Evolutionary conservation across 371 early-diverging fungal genomes (phyloP).

Genomic region (Mucor piriformis): DNA sequence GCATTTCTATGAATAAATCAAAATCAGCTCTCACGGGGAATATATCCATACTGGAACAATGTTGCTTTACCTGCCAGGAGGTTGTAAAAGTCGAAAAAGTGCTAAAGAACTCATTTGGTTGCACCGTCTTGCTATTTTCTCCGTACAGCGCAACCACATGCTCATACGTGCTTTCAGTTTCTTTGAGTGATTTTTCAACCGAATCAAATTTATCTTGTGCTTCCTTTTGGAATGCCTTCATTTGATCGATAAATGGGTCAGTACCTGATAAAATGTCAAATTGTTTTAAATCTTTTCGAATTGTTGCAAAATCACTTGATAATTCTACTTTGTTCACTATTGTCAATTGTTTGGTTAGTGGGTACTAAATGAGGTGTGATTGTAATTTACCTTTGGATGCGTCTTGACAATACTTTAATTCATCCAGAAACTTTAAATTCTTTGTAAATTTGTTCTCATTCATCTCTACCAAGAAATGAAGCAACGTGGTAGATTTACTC

Average conservation of each 20-base stretch:
- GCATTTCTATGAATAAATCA: slow-evolving; percentile 24
- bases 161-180: slow-evolving; percentile 44
- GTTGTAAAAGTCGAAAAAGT: slow-evolving; percentile 71
- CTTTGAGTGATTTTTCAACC: slow-evolving; percentile 40
- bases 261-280: slow-evolving; percentile 32
- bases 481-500: slow-evolving; percentile 64
- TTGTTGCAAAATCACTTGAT: slow-evolving; percentile 41
- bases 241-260: slow-evolving; percentile 30
- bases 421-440: slow-evolving; percentile 63
- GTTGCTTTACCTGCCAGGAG: slow-evolving; percentile 16
- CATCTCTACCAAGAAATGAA: slow-evolving; percentile 77
- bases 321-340: slow-evolving; percentile 52
- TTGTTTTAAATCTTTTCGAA: slow-evolving; percentile 50
- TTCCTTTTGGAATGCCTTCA: slow-evolving; percentile 51
- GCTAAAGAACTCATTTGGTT: slow-evolving; percentile 86
- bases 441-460: slow-evolving; percentile 69
- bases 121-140: slow-evolving; percentile 73
- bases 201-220: slow-evolving; percentile 40
- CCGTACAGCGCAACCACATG: slow-evolving; percentile 62
- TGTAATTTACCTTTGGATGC: slow-evolving; percentile 70
- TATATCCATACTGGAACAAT: neutral
- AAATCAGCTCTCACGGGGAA: neutral
- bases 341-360: neutral
- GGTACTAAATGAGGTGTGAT: no score
- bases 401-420: slow-evolving; percentile 67